Percentiles rank a stretch among this genome's conserved stretches.
Evolutionary conservation across 371 early-diverging fungal genomes (phyloP).

Genomic region (Lichtheimia corymbifera): DNA sequence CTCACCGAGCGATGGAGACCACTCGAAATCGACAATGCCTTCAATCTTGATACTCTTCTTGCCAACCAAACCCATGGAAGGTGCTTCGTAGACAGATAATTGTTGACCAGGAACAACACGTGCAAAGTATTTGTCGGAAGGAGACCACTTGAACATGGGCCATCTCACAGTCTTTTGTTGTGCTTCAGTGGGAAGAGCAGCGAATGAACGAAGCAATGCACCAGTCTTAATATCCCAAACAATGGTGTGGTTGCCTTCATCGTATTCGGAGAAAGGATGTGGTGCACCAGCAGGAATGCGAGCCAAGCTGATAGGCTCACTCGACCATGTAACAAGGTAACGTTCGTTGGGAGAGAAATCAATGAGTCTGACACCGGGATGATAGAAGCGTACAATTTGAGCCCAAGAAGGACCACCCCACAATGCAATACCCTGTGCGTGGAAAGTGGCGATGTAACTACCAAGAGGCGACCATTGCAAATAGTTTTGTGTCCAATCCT

Average conservation of each 20-base stretch:
- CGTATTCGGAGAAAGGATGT: constrained; percentile 73
- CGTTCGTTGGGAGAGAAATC: constrained; percentile 95
- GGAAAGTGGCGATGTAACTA: constrained; percentile 91
- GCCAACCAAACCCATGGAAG: constrained; percentile 90
- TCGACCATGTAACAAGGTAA: constrained; percentile 90
- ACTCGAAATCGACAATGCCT: constrained; percentile 89
- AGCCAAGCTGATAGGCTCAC: constrained; percentile 76
- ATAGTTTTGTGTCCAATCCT: constrained; percentile 95
- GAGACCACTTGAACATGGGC: constrained; percentile 98
- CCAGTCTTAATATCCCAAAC: constrained; percentile 95
- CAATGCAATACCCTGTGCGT: constrained; percentile 91
- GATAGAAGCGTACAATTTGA: constrained; percentile 89
- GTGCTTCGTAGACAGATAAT: constrained; percentile 89
- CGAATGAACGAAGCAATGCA: constrained; percentile 85
- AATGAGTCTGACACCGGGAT: constrained; percentile 87
- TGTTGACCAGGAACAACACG: constrained; percentile 79
- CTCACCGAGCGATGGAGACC: constrained; percentile 72
- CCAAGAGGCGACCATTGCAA: constrained; percentile 95
- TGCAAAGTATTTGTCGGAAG: constrained; percentile 92
- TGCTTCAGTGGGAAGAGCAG: constrained; percentile 50
- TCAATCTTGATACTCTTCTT: constrained; percentile 92
- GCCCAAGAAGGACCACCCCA: constrained; percentile 97
- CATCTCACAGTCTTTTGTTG: constrained; percentile 75
- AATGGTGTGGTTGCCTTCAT: constrained; percentile 77
- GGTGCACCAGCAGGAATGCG: constrained; percentile 52